Percentiles rank a stretch among this genome's conserved stretches.
Conservation (phyloP, 345 rosid genomes). For the Bretschneidera sinensis region DNA sequence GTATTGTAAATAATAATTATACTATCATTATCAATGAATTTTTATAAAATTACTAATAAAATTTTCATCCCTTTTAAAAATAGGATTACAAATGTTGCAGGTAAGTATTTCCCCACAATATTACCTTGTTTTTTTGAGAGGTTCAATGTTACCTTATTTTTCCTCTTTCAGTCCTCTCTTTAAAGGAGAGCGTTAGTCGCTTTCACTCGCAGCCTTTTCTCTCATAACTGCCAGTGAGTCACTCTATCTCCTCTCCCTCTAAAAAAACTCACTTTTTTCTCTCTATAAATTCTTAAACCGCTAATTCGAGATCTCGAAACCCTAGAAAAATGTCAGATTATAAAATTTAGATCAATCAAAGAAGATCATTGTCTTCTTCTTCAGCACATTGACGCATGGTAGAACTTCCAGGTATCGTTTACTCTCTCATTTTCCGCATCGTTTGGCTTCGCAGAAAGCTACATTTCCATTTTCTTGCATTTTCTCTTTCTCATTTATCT, state of each 20-base stretch:
- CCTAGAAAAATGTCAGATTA: conserved; percentile 8
- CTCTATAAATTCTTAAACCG: neutral
- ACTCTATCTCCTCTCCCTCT: neutral
- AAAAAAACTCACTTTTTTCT: neutral
- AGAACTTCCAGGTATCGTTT: neutral
- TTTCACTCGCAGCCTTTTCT: neutral
- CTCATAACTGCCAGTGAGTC: neutral
- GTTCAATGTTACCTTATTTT: neutral
- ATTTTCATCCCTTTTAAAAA: too few species aligned
- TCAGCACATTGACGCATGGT: neutral
- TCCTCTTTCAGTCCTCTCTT: neutral
- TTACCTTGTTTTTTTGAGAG: too few species aligned
- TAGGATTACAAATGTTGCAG: too few species aligned
- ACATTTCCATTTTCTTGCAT: neutral
- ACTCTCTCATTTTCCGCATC: neutral
- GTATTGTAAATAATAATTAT: too few species aligned
- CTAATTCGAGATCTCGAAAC: conserved; percentile 11
- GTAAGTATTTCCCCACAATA: too few species aligned
- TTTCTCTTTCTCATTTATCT: too few species aligned
- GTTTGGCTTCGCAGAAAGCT: conserved; percentile 12
- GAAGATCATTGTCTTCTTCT: conserved; percentile 1
- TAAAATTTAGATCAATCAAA: neutral
- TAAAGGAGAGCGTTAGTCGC: conserved; percentile 2
- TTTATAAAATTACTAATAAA: too few species aligned
- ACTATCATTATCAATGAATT: too few species aligned